phyloP scores from a whole-genome alignment of 371 early-diverging fungal species.

The Rhizomucor miehei region DNA sequence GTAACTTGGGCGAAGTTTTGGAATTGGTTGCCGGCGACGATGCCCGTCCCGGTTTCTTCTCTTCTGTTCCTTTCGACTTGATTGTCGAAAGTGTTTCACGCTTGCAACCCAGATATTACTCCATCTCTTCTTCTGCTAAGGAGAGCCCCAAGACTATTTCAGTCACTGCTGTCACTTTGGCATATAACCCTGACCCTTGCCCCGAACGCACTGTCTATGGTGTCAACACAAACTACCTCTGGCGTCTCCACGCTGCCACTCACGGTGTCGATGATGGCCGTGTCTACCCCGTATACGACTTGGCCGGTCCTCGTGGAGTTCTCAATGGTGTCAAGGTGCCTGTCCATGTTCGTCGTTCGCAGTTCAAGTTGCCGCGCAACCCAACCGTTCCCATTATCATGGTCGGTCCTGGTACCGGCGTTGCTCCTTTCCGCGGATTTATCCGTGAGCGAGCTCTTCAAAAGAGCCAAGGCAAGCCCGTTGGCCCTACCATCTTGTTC shows the following conservation, averaged over 20 bases:
- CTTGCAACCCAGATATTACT: constrained; percentile 91
- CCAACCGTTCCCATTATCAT: constrained; percentile 85
- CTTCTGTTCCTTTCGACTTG: constrained; percentile 65
- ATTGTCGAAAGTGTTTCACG: constrained; percentile 81
- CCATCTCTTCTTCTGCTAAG: constrained; percentile 87
- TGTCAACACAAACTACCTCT: constrained; percentile 74
- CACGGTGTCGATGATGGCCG: constrained; percentile 34
- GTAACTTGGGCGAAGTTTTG: constrained; percentile 68
- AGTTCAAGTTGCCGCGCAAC: constrained; percentile 86
- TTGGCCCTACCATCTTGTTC: constrained; percentile 87
- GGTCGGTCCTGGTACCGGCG: constrained; percentile 98
- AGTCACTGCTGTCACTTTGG: constrained; percentile 86
- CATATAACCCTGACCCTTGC: constrained; percentile 63
- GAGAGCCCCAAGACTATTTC: constrained; percentile 70
- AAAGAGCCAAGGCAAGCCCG: constrained; percentile 50
- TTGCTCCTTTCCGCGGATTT: constrained; percentile 97
- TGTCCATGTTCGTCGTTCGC: constrained; percentile 82
- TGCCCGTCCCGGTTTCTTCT: constrained; percentile 26
- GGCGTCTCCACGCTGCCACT: constrained; percentile 43
- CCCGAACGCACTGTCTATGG: constrained; percentile 65
- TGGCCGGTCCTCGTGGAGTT: constrained; percentile 54
- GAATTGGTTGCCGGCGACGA: constrained; percentile 28
- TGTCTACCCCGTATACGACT: constrained; percentile 38
- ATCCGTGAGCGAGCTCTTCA: constrained; percentile 81
- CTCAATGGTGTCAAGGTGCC: constrained; percentile 57